Base-by-base conservation (phyloP, 192 early-diverging fungal species). In the Gamsiella multidivaricata region DNA sequence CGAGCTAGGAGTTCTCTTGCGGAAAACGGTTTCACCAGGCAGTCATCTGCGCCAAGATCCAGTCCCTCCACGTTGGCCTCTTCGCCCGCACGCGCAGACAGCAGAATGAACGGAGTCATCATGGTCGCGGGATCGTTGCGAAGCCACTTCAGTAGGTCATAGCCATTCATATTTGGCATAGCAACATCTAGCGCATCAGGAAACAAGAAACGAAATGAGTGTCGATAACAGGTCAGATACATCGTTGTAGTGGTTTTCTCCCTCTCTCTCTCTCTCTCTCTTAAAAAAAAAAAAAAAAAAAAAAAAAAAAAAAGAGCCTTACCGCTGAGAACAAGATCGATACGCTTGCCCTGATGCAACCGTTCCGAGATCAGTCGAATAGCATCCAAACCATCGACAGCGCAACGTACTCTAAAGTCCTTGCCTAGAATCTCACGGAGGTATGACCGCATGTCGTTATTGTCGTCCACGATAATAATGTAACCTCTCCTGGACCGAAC, bases 81-180 rank as follows among this genome's bases (percentile, higher is more conserved):
- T 42, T 88, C 85, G 7, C 85, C 85, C 28, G 88, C 82, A 32
- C 81, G 61, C 0, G 87, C 89, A 3, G 83, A 85, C 1, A 90
- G 59, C 26, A 90, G 49, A 31, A 90, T 90, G n/a, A 90, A 70
- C 15, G 89, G 89, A 11, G 85, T 80, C 29, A 63, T 63, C 62
- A 79, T 72, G 10, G 81, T 81, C 6, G 54, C 55, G 12, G 60
- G 49, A n/a, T 82, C 42, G 23, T 41, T 52, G 18, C 85, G 67
- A 28, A 90, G 56, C 5, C 53, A 67, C 52, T 78, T 73, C 2
- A 87, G 54, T 12, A 90, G 61, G 15, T 82, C 81, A 32, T 83
- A 82, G 5, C 89, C 89, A 65, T 88, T 82, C 83, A 90, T 80
- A n/a, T 84, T 82, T 0, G 89, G 89, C 89, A 90, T 90, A 54